These are phyloP conservation scores for Solanum hybrid DNA, from an alignment of 305 asterid species.

Conservation along the genomic window DNA sequence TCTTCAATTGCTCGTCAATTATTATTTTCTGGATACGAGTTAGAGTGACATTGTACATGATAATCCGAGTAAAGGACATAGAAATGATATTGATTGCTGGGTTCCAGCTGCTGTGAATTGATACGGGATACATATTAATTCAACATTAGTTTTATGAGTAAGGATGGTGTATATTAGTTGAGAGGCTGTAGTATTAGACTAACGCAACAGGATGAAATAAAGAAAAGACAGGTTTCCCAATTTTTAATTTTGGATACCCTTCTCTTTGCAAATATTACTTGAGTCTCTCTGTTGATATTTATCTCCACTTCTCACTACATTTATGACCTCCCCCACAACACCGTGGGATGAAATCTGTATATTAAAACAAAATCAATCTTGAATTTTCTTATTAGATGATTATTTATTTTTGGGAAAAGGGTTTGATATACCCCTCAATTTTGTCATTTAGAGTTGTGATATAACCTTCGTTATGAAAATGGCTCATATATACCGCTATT, in stretches of 20 bases:
- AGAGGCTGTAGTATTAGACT: constrained; percentile 20
- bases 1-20: constrained; percentile 10
- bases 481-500: background rate
- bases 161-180: constrained; percentile 40
- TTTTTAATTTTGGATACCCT: background rate
- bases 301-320: background rate
- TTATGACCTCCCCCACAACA: background rate
- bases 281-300: background rate
- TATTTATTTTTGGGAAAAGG: background rate
- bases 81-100: constrained; percentile 5
- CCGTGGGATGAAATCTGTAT: background rate
- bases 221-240: background rate
- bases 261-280: background rate
- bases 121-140: constrained; percentile 4
- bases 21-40: constrained; percentile 14
- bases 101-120: constrained; percentile 20
- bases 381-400: background rate
- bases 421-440: background rate
- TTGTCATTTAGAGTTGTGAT: background rate
- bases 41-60: constrained; percentile 25
- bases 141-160: constrained; percentile 16
- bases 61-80: constrained; percentile 21
- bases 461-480: background rate
- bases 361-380: background rate
- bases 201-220: constrained; percentile 20